phyloP scores from a whole-genome alignment of 306 rosid genomes.

The Ziziphus jujuba region DNA sequence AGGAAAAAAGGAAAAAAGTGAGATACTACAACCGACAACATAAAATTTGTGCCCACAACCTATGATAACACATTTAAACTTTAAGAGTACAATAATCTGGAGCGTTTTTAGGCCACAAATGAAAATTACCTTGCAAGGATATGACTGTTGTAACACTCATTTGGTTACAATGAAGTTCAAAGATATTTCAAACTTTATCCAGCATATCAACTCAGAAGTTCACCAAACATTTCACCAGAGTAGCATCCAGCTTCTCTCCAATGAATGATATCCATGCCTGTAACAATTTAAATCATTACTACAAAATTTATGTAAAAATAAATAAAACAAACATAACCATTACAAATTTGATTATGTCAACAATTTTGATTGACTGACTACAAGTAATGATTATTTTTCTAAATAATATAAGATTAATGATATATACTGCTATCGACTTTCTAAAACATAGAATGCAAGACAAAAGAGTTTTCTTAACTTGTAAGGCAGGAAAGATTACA shows the following conservation, averaged over 20 bases:
- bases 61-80: background rate
- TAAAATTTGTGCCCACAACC: background rate
- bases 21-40: background rate
- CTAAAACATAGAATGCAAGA: slow-evolving; percentile 1
- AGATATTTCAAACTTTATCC: slow-evolving; percentile 43
- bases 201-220: slow-evolving; percentile 25
- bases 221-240: slow-evolving; percentile 47
- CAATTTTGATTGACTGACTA: slow-evolving; percentile 14
- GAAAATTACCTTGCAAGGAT: slow-evolving; percentile 24
- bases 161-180: background rate
- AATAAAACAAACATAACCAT: slow-evolving; percentile 8
- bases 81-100: background rate
- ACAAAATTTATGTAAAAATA: background rate
- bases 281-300: slow-evolving; percentile 14
- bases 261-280: slow-evolving; percentile 58
- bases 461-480: background rate
- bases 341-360: slow-evolving; percentile 12
- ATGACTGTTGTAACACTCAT: background rate
- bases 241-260: slow-evolving; percentile 74
- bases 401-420: background rate
- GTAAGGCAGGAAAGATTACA: background rate
- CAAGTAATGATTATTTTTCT: background rate
- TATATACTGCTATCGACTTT: background rate
- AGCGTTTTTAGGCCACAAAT: background rate
- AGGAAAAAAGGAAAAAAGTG: background rate